A percentile compares a stretch with the other conserved stretches of the same genome.
These are phyloP conservation scores for Firmiana major DNA, from an alignment of 345 rosid species.

Conservation along the genomic window DNA sequence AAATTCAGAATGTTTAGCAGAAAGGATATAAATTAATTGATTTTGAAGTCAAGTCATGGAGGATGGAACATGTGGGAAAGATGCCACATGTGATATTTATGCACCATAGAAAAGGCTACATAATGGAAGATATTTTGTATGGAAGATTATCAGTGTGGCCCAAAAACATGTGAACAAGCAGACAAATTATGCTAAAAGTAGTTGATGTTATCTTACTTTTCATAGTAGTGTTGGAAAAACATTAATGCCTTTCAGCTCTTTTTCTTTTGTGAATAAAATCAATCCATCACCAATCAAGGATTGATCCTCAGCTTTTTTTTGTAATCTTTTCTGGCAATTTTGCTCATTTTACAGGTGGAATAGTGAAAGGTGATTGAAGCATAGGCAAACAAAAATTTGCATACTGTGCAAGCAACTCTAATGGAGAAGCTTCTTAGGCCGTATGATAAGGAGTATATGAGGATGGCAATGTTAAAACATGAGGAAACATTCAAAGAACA, in stretches of 20 bases:
- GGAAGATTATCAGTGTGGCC: conserved; percentile 32
- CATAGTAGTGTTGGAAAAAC: conserved; percentile 17
- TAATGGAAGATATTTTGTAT: conserved; percentile 26
- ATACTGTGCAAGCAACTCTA: neutral
- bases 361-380: conserved; percentile 1
- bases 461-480: conserved; percentile 87
- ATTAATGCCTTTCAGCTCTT: conserved; percentile 11
- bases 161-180: conserved; percentile 24
- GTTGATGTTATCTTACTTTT: conserved; percentile 22
- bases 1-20: neutral
- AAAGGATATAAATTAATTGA: neutral
- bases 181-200: conserved; percentile 35
- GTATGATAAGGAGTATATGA: conserved; percentile 80
- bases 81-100: neutral
- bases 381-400: neutral
- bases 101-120: neutral
- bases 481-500: conserved; percentile 96
- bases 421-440: conserved; percentile 80
- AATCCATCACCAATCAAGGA: neutral
- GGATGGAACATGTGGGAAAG: neutral
- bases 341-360: conserved; percentile 23
- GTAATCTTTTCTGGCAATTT: neutral
- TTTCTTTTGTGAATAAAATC: conserved; percentile 2
- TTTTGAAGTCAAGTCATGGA: neutral
- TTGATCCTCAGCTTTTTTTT: neutral